A percentile compares a stretch with the other conserved stretches of the same genome.
phyloP scores from a whole-genome alignment of 257 asterid genomes.

The Solanum paucissectum region DNA sequence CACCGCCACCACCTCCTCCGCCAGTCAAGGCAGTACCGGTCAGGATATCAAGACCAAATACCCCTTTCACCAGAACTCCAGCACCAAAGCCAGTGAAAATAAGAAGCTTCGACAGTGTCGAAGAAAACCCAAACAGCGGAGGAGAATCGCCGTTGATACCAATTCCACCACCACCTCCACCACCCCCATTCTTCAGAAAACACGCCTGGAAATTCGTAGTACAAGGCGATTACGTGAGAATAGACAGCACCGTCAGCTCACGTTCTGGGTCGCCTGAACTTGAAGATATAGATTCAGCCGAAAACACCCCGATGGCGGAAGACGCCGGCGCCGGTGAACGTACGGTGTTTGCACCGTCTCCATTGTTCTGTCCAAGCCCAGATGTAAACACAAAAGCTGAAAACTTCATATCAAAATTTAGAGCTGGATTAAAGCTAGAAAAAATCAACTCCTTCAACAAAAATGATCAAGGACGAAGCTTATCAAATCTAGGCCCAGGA shows the following conservation, averaged over 20 bases:
- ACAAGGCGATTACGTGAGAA: slow-evolving; percentile 73
- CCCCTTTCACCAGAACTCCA: background rate
- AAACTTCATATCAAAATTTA: slow-evolving; percentile 54
- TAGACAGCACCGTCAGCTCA: slow-evolving; percentile 56
- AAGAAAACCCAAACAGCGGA: slow-evolving; percentile 46
- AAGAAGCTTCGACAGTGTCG: slow-evolving; percentile 23
- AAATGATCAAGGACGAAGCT: slow-evolving; percentile 17
- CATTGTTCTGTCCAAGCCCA: slow-evolving; percentile 72
- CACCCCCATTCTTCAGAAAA: slow-evolving; percentile 46
- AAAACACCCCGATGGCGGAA: slow-evolving; percentile 38
- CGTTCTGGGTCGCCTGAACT: slow-evolving; percentile 66
- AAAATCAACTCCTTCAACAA: slow-evolving; percentile 22
- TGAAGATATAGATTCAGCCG: slow-evolving; percentile 46
- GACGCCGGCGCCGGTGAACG: slow-evolving; percentile 13
- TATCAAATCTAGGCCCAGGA: slow-evolving; percentile 35
- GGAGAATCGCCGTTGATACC: slow-evolving; percentile 52
- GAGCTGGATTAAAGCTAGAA: slow-evolving; percentile 39
- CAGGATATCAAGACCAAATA: background rate
- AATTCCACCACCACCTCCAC: slow-evolving; percentile 65
- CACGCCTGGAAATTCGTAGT: slow-evolving; percentile 76
- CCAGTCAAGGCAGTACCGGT: background rate
- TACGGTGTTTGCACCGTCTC: slow-evolving; percentile 37
- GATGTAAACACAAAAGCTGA: slow-evolving; percentile 85
- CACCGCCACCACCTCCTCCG: slow-evolving; percentile 19
- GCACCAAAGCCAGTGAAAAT: slow-evolving; percentile 15